Evolutionary conservation across 768 basidiomycete species (phyloP), one percentile per base, ranked within the genome.

Genomic region (Phlegmacium glaucopus): DNA sequence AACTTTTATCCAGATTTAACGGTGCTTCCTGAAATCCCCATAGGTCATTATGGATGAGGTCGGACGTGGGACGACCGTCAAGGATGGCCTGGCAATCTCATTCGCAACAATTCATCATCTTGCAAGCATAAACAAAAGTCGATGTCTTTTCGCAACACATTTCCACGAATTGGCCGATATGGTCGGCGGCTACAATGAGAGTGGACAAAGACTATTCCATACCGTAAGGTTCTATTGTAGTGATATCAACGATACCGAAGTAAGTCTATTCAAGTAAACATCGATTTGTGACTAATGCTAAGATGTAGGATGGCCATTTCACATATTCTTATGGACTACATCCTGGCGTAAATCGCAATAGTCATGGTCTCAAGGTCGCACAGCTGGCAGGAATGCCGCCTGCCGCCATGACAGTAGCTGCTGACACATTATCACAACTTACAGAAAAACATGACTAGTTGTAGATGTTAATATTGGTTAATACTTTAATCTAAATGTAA

Each of bases 11-110:
- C 6, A 26, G 15, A 30, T 6, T 13, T 45, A 12, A 3, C 32
- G 10, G 32, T 34, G 32, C 11, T 34, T 39, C 6, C 39, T 15
- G 30, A 48, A 29, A 29, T 15, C 29, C 11, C 29, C 9, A 12
- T 56, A 94, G 91, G 88, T 98, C n/a, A 94, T 99, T 52, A 94
- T 99, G 91, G 95, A 99, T 62, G 95, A 99, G 71, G 94, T 99
- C n/a, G 95, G 95, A 6, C 73, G 95, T 55, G 95, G 95, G 28
- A 98, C 95, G 5, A 94, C 94, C 0, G 83, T 94, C 7, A 82
- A 82, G 50, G 94, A 96, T 58, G 95, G 95, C 9, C 66, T 97
- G 11, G 92, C 95, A 0, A 90, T 98, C 42, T 94, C 96, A 13
- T 97, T 92, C 59, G 90, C 91, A 6, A 83, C 91, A 3, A 75